Conservation (phyloP, 1,284 basidiomycete genomes). For the Heterobasidion parviporum region DNA sequence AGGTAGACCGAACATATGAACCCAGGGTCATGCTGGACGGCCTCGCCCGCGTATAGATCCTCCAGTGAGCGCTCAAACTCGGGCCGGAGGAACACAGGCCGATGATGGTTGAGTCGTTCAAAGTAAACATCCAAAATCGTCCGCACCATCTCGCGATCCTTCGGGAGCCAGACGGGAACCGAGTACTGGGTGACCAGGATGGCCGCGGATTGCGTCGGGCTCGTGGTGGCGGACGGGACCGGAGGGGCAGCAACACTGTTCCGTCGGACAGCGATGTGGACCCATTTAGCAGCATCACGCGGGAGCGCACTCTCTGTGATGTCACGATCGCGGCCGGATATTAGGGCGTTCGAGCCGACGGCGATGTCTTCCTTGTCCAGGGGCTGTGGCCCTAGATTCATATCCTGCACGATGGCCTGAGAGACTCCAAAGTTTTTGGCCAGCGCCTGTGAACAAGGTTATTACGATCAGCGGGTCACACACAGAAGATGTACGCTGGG, state of each 20-base stretch:
- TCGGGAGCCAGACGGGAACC: slow-evolving; percentile 61
- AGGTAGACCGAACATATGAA: slow-evolving; percentile 71
- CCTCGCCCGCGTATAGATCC: slow-evolving; percentile 52
- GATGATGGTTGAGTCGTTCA: slow-evolving; percentile 63
- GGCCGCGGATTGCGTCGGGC: slow-evolving; percentile 20
- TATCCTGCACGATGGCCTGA: slow-evolving; percentile 54
- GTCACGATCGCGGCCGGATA: slow-evolving; percentile 58
- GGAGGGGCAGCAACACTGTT: slow-evolving; percentile 21
- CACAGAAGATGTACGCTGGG: not conserved
- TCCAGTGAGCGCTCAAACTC: slow-evolving; percentile 58
- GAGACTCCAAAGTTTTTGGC: slow-evolving; percentile 75
- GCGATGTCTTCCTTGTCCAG: slow-evolving; percentile 65
- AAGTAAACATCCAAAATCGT: slow-evolving; percentile 66
- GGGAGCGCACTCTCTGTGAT: slow-evolving; percentile 48
- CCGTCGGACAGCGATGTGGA: slow-evolving; percentile 40
- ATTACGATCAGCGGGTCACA: slow-evolving; percentile 1
- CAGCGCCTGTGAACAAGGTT: slow-evolving; percentile 37
- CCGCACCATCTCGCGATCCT: slow-evolving; percentile 58
- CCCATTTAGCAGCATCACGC: slow-evolving; percentile 53
- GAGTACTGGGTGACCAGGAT: slow-evolving; percentile 19
- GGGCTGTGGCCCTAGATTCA: slow-evolving; percentile 38
- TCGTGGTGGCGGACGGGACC: slow-evolving; percentile 12
- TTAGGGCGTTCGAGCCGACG: slow-evolving; percentile 60
- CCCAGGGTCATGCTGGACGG: slow-evolving; percentile 56
- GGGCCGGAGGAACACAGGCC: slow-evolving; percentile 59